A percentile compares a stretch with the other conserved stretches of the same genome.
These are phyloP conservation scores for Quercus robur DNA, from an alignment of 306 rosid species.

Conservation along the genomic window DNA sequence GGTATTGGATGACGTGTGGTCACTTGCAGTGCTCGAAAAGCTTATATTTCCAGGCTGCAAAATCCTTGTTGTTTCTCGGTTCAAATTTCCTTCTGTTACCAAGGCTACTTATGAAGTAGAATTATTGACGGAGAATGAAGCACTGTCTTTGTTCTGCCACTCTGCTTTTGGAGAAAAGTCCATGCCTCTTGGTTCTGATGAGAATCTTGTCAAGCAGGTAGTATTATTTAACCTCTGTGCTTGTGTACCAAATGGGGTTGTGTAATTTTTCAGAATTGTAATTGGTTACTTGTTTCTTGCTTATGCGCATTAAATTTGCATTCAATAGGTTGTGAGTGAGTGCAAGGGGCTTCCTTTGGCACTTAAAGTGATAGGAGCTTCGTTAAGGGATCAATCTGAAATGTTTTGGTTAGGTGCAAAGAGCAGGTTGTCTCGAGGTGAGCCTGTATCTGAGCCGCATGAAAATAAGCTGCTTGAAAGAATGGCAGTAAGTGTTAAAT, in stretches of 20 bases:
- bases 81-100: conserved; percentile 40
- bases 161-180: conserved; percentile 82
- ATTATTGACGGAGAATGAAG: conserved; percentile 61
- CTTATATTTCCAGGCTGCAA: conserved; percentile 71
- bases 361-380: conserved; percentile 92
- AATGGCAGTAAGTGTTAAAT: conserved; percentile 65
- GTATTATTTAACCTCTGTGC: not conserved
- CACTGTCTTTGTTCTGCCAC: conserved; percentile 77
- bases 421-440: conserved; percentile 70
- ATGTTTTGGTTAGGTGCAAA: conserved; percentile 71
- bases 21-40: conserved; percentile 45
- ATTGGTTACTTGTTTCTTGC: not conserved
- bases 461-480: conserved; percentile 59
- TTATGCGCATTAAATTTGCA: not conserved
- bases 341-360: conserved; percentile 91
- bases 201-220: conserved; percentile 81
- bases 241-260: not conserved
- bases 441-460: conserved; percentile 65
- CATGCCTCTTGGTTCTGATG: conserved; percentile 53
- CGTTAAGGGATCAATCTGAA: conserved; percentile 62
- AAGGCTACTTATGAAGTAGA: conserved; percentile 61
- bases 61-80: conserved; percentile 66
- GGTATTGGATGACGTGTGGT: conserved; percentile 90
- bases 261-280: not conserved
- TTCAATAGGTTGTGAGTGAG: conserved; percentile 64